Base-by-base conservation (phyloP, 1,139 yeast species). In the Wickerhamomyces sp. region DNA sequence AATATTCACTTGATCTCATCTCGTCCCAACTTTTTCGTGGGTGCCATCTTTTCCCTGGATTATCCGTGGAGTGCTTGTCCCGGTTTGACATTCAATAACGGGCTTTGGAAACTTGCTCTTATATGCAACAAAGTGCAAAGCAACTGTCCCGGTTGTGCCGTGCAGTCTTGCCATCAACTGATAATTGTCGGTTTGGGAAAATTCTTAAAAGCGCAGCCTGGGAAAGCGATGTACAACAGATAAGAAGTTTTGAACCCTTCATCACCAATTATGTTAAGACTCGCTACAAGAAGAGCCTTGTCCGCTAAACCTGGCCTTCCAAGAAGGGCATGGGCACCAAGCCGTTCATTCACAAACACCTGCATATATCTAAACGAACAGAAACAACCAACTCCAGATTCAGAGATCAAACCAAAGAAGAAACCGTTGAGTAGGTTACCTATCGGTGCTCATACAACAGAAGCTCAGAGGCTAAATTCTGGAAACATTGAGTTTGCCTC, bases 401-500 rank as follows among this genome's bases (percentile, higher is more conserved):
- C 41, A 33, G 20, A 38, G 24, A 36, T 17, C 6, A 51, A 52
- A 32, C 35, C 40, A 23, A 40, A 62, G 28, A 58, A 62, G 40
- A 68, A 68, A 45, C 75, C 74, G 9, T 46, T 70, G 41, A 68
- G 73, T 47, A 51, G 84, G 54, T 64, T 77, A 43, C 70, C 80
- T 28, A 57, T 80, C 44, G 70, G 87, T 51, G 68, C 81, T 51
- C 49, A 72, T 50, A 26, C 72, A 47, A 44, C 59, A 32, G 45
- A 56, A 44, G 56, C 63, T 30, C 63, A 57, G 42, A 57, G 58
- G 48, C 44, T 58, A 27, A 43, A 54, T 20, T 46, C 47, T 3
- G 53, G 51, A 11, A 60, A 68, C 13, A 59, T 83, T 35, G 91
- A 85, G 46, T 81, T 85, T 57, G 75, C 91, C 17, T 74, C 91